Evolutionary conservation across 2,329 filamentous ascomycete species (phyloP), one percentile per base, ranked within the genome.

Genomic region (Metarhizium brunneum): DNA sequence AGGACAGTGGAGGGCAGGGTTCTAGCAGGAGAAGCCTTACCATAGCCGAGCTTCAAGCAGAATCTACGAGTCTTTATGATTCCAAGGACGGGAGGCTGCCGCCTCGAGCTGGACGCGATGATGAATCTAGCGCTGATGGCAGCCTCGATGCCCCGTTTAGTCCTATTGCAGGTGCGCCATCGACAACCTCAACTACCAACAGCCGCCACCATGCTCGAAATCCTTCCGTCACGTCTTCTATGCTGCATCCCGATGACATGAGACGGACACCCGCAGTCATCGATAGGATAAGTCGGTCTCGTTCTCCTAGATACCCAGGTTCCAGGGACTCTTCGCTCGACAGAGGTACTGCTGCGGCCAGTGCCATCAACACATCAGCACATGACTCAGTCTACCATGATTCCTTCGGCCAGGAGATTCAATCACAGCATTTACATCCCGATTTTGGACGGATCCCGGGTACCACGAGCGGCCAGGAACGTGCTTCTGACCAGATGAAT

Each of bases 241-340:
- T 73, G 54, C 57, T 72, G 8, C 68, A 68, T 2, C 69, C 70
- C 1, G 67, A 71, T 32, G 74, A 76, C 7, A 62, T 70, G 42
- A 64, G 71, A 59, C 67, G 76, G 66, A 69, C 74, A 58, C 72
- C 83, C 1, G 73, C 76, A 2, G 75, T 82, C 4, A 81, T 83
- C 55, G 76, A 81, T 61, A 77, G 77, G n/a, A 80, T 83, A 50
- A 78, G 72, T 58, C 72, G 72, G 8, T 73, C 77, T 8, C 71
- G 71, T 35, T 72, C 72, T 29, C 71, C 75, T 2, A 72, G 67
- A 6, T 69, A 68, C 32, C 69, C 69, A 7, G 74, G 71, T 14
- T 85, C 83, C 13, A 74, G 81, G 57, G 80, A 81, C 6, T 84
- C 82, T 1, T 85, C 82, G 1, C 68, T 80, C 53, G 83, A 84